Conservation (phyloP, 306 rosid species). For the Albizia julibrissin region DNA sequence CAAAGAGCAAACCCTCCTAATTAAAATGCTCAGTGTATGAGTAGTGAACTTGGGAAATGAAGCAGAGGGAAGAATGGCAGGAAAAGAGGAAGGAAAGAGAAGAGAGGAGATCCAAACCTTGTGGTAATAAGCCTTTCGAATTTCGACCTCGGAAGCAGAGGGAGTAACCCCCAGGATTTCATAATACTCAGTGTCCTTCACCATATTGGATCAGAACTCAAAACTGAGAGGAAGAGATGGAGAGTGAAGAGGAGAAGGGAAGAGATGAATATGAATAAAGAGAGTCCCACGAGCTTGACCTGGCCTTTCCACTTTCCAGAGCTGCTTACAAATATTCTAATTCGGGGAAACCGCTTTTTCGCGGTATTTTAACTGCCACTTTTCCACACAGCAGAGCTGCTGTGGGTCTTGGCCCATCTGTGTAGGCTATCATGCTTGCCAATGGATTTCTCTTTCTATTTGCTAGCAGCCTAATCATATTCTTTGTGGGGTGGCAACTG, state of each 20-base stretch:
- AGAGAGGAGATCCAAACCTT: conserved; percentile 48
- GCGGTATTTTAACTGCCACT: conserved; percentile 61
- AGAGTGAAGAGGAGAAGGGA: background rate
- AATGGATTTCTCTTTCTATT: background rate
- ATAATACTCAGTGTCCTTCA: conserved; percentile 83
- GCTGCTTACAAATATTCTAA: conserved; percentile 47
- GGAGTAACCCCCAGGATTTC: conserved; percentile 74
- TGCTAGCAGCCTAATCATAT: background rate
- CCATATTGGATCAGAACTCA: conserved; percentile 42
- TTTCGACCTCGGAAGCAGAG: conserved; percentile 74
- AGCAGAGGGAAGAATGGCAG: background rate
- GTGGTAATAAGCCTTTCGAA: conserved; percentile 90
- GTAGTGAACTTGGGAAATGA: background rate
- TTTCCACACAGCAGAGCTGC: too few relatives aligned
- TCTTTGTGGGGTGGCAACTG: background rate
- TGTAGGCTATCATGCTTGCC: background rate
- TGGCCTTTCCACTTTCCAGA: conserved; percentile 88
- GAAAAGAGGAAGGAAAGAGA: background rate
- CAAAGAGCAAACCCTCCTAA: background rate
- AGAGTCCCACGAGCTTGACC: background rate
- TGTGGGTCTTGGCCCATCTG: conserved; percentile 15
- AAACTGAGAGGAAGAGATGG: background rate
- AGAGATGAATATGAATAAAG: conserved; percentile 11
- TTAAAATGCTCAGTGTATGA: background rate
- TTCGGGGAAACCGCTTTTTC: conserved; percentile 50